phyloP scores from a whole-genome alignment of 2,329 filamentous ascomycete genomes.

The Colletotrichum musae region DNA sequence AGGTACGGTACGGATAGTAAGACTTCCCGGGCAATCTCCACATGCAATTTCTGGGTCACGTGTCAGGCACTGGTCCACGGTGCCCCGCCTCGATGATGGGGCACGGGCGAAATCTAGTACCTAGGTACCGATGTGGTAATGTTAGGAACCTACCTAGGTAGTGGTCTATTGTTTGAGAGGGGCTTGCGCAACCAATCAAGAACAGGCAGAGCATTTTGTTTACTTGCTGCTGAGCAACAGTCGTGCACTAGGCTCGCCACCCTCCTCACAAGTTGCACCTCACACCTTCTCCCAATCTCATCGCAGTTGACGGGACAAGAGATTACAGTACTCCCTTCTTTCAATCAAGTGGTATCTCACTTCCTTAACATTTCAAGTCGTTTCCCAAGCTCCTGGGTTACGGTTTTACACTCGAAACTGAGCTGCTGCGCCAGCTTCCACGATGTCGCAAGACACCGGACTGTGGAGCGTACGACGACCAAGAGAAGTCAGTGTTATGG shows the following conservation, averaged over 20 bases:
- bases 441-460: conserved; percentile 89
- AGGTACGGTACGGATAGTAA: no score
- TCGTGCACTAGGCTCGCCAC: conserved; percentile 3
- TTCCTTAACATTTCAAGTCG: background rate
- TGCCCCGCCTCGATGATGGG: no score
- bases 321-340: no score
- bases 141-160: background rate
- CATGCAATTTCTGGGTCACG: background rate
- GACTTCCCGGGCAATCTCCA: no score
- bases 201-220: conserved; percentile 52
- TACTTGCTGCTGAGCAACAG: conserved; percentile 59
- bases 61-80: no score
- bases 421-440: conserved; percentile 44
- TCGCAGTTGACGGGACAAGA: no score
- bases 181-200: conserved; percentile 40
- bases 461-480: conserved; percentile 93
- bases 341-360: background rate
- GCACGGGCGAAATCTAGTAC: background rate
- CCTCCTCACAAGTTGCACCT: conserved; percentile 2
- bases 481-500: conserved; percentile 78
- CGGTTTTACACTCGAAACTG: conserved; percentile 15
- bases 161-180: conserved; percentile 31
- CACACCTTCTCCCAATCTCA: no score
- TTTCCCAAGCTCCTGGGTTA: conserved; percentile 14
- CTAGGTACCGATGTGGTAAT: background rate